phyloP scores from a whole-genome alignment of 2,329 filamentous ascomycete species.

The Monilinia fructicola region DNA sequence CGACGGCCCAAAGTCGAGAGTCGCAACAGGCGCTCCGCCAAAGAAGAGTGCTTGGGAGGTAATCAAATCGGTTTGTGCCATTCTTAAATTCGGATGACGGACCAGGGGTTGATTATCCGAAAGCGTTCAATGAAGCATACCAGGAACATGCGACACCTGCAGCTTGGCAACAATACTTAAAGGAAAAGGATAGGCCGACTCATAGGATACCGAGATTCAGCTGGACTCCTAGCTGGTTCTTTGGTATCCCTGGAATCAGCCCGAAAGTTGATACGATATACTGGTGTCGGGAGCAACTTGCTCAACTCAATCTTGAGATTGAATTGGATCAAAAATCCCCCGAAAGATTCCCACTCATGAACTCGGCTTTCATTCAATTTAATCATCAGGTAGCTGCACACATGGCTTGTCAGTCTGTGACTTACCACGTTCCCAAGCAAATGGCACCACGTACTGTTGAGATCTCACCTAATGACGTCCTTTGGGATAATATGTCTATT shows the following conservation, averaged over 20 bases:
- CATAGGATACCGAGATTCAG: constrained; percentile 69
- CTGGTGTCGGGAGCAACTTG: constrained; percentile 82
- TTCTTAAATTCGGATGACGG: constrained; percentile 43
- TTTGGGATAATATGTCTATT: constrained; percentile 97
- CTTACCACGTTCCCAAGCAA: constrained; percentile 86
- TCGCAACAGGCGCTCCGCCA: constrained; percentile 35
- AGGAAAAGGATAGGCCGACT: constrained; percentile 78
- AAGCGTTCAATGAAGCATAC: constrained; percentile 61
- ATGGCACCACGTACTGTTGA: constrained; percentile 94
- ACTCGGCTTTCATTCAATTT: constrained; percentile 96
- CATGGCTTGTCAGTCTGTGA: constrained; percentile 93
- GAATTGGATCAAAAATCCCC: constrained; percentile 83
- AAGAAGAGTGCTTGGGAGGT: constrained; percentile 53
- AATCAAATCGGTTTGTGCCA: constrained; percentile 50
- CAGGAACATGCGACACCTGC: constrained; percentile 61
- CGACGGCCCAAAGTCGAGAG: constrained; percentile 22
- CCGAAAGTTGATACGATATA: constrained; percentile 96
- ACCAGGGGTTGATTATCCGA: constrained; percentile 51
- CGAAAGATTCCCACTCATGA: constrained; percentile 88
- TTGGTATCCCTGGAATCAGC: constrained; percentile 73
- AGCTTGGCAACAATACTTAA: constrained; percentile 83
- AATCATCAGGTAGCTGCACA: constrained; percentile 96
- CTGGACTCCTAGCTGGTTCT: constrained; percentile 65
- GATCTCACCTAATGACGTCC: constrained; percentile 85
- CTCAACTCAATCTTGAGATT: constrained; percentile 86